Base-by-base conservation (phyloP, 352 stramenopile genomes). In the Plasmopara muralis region DNA sequence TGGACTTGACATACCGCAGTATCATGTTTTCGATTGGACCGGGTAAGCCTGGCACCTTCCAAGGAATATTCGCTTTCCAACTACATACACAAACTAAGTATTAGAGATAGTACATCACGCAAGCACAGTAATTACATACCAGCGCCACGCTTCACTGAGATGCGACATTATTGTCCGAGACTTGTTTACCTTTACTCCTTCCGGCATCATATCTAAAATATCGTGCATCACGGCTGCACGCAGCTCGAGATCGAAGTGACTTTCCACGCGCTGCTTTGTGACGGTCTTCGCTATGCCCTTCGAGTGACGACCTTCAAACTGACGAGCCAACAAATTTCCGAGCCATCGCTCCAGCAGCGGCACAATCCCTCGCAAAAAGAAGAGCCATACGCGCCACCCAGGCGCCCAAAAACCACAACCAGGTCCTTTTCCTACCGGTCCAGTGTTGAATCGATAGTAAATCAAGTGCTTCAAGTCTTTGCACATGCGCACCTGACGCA, bases 381-480 rank as follows among this genome's bases (percentile, higher is more conserved):
- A 99, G 14, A 99, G 69, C 97, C 97, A 99, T 18, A 99, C 97
- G 31, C 97, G 83, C 97, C 97, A 99, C 47, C 90, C 97, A 28
- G 97, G 96, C 18, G 96, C 96, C 97, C 97, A 99, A 64, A 99
- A 98, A 15, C 97, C 97, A 62, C 97, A 98, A 34, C 97, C 97
- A 43, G 97, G 97, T 25, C 97, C 97, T 73, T 99, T 99, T 18
- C 97, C 97, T 2, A 99, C 97, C 2, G 97, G 96, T 28, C 97
- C 97, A 34, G 97, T 99, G 79, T 99, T 99, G 78, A 99, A 99
- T 6, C 97, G 85, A 72, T 99, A 99, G 77, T 99, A 99, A 62
- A 99, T 99, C 47, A 99, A 71, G 68, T 99, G 97, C 74, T 99
- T 99, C 57, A 99, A 77, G 81, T 99, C 97, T 78, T 99, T 99